phyloP scores from a whole-genome alignment of 306 rosid species.

The Dalbergia cultrata region DNA sequence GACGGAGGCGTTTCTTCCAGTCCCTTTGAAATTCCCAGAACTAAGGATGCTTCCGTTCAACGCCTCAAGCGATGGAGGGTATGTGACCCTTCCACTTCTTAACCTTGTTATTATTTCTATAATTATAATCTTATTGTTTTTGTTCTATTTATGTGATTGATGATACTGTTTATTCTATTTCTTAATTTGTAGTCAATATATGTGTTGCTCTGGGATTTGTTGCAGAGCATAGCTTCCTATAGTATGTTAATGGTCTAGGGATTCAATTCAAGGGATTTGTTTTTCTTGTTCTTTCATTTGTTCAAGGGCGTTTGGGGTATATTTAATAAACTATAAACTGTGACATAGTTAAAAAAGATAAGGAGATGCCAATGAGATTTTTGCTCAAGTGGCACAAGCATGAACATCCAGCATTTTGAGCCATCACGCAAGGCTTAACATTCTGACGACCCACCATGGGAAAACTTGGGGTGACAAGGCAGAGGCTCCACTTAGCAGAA shows the following conservation, averaged over 20 bases:
- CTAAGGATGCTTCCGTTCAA: slow-evolving; percentile 74
- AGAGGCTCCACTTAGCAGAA: background rate
- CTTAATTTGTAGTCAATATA: background rate
- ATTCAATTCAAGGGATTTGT: background rate
- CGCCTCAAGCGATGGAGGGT: slow-evolving; percentile 94
- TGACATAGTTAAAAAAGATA: background rate
- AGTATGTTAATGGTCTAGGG: background rate
- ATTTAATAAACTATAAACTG: background rate
- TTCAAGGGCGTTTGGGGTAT: background rate
- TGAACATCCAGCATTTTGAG: background rate
- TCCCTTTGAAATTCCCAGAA: slow-evolving; percentile 70
- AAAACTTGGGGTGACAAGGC: background rate
- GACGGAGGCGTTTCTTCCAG: slow-evolving; percentile 48
- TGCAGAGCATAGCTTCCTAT: background rate
- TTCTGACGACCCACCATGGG: background rate
- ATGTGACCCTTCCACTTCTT: background rate
- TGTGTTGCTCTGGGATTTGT: slow-evolving; percentile 33
- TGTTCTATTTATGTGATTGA: background rate
- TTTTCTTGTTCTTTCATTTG: no score
- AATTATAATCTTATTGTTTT: background rate
- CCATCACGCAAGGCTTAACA: background rate
- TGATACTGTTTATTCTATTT: slow-evolving; percentile 8
- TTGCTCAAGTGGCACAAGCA: no score
- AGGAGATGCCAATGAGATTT: background rate
- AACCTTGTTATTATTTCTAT: background rate